Evolutionary conservation across 169 alveolate genomes (phyloP), one percentile per base, ranked within the genome.

Genomic region (Toxoplasma gondii): DNA sequence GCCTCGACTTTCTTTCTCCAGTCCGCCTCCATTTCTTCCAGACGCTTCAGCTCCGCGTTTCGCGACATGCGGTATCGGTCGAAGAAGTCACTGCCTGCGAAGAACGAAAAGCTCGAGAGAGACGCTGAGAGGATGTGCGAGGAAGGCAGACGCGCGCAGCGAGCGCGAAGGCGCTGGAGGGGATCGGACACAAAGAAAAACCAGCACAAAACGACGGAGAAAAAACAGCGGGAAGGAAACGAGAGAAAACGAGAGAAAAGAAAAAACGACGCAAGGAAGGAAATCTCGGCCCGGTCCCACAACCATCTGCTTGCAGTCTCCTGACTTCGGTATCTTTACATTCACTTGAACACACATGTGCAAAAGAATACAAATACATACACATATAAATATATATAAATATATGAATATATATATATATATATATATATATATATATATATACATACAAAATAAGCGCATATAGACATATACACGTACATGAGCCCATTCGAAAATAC

Each of bases 21-120:
- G 90, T 82, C 90, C n/a, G n/a, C 67, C 36, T 80, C 91, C 83
- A 91, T 80, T 36, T 78, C 69, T 34, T 81, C 90, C 86, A 91
- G 86, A 43, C 88, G 82, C 64, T 34, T 54, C 93, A 90, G 16
- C 88, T 90, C 93, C 31, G 41, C 88, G 34, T 90, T 69, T n/a
- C 93, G 38, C 69, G 80, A 39, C 22, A 9, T 16, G 44, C 93
- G 86, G 43, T 90, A 90, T 44, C 43, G 29, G 39, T 90, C 88
- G 39, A 90, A 90, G 34, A 90, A 78, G 94, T 91, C 91, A 64
- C 94, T 91, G 70, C 91, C 93, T 82, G 58, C 4, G 58, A 49
- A 12, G 12, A 49, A 49, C 58, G 12, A 49, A 49, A 49, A n/a
- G 22, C n/a, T n/a, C n/a, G n/a, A n/a, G n/a, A n/a, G n/a, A n/a